Evolutionary conservation across 805 yeast species (phyloP).

Genomic region (Saturnispora sanitii): DNA sequence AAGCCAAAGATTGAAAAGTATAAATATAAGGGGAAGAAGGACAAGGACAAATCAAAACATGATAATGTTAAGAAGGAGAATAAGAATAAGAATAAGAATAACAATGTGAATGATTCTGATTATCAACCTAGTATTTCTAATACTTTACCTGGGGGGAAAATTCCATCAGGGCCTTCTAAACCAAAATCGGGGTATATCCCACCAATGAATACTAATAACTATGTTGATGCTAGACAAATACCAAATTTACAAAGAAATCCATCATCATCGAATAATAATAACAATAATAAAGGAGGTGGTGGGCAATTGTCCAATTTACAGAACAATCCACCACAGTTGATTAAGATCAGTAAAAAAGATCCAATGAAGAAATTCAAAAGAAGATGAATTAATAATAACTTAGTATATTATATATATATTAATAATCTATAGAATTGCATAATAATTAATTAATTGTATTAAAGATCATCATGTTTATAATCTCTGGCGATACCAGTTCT

Average conservation of each 20-base stretch:
- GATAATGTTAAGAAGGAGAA: neutral
- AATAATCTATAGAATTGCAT: neutral
- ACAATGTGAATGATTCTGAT: neutral
- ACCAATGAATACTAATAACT: neutral
- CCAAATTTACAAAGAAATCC: conserved; percentile 5
- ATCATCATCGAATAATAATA: neutral
- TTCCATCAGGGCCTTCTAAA: neutral
- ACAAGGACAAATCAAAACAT: no score
- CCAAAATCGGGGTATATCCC: conserved; percentile 5
- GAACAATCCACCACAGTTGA: conserved; percentile 7
- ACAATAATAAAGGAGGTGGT: no score
- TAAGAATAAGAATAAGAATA: neutral
- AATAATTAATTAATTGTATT: neutral
- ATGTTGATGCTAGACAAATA: conserved; percentile 5
- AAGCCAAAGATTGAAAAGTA: neutral
- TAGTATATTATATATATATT: neutral
- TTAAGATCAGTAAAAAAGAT: conserved; percentile 12
- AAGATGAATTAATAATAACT: neutral
- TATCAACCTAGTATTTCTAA: neutral
- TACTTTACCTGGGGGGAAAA: neutral
- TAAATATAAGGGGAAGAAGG: no score
- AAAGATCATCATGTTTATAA: conserved; percentile 29
- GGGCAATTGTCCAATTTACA: conserved; percentile 2
- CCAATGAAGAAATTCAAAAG: neutral
- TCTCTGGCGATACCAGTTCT: conserved; percentile 85